Percentiles rank a stretch among this genome's conserved stretches.
These are phyloP conservation scores for Atractiella rhizophila DNA, from an alignment of 768 basidiomycete genomes.

Conservation along the genomic window DNA sequence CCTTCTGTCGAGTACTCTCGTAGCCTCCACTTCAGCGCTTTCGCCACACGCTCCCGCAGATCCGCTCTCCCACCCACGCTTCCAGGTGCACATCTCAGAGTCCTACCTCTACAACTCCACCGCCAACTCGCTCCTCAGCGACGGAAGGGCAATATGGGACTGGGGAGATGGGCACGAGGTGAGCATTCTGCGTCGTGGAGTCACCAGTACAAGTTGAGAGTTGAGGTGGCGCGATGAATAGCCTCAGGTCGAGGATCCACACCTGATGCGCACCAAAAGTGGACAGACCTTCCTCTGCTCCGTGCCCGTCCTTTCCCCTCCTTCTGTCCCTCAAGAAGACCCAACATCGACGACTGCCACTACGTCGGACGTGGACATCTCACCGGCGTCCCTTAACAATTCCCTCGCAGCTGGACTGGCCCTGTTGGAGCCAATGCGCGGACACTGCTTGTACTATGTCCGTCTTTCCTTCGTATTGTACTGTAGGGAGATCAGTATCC, in stretches of 20 bases:
- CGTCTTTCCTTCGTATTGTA: too few species aligned
- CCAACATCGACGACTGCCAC: neutral
- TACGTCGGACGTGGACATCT: neutral
- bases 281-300: conserved; percentile 17
- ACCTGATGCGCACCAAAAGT: conserved; percentile 12
- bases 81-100: conserved; percentile 5
- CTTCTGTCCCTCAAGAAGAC: too few species aligned
- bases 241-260: neutral
- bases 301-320: too few species aligned
- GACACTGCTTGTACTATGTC: conserved; percentile 28
- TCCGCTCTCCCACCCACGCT: conserved; percentile 13
- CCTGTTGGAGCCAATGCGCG: conserved; percentile 12
- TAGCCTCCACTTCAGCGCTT: too few species aligned
- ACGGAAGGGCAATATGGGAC: neutral
- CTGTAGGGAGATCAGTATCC: too few species aligned
- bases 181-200: neutral
- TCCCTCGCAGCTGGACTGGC: conserved; percentile 12
- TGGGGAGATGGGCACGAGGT: neutral
- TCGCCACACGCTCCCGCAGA: conserved; percentile 15
- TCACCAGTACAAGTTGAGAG: neutral
- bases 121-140: conserved; percentile 1
- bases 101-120: conserved; percentile 11
- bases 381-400: neutral
- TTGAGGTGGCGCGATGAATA: neutral
- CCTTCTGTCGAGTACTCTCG: too few species aligned